Conservation (phyloP, 2,329 filamentous ascomycete genomes). For the Tympanopsis confertula region DNA sequence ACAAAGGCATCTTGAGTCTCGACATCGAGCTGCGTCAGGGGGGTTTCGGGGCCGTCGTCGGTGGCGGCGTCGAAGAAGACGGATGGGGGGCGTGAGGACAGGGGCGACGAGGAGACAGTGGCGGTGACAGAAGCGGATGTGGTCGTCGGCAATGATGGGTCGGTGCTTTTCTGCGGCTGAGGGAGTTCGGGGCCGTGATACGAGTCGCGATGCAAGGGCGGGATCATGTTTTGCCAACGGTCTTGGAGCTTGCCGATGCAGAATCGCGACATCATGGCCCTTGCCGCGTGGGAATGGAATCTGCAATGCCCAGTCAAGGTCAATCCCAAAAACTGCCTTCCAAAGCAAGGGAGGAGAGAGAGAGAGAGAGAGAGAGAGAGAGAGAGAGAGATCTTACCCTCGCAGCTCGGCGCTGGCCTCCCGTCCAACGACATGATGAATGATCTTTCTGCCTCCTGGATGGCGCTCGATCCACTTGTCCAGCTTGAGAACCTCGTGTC, state of each 20-base stretch:
- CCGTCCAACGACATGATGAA: neutral
- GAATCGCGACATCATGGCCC: neutral
- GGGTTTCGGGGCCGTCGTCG: neutral
- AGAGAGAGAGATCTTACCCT: neutral
- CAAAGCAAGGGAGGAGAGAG: neutral
- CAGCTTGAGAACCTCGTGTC: neutral
- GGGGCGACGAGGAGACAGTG: neutral
- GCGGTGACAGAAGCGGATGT: neutral
- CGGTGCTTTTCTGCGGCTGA: neutral
- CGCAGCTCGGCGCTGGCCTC: neutral
- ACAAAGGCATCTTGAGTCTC: neutral
- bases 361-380: neutral
- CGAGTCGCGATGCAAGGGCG: neutral
- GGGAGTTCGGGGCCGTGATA: neutral
- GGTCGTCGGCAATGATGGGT: neutral
- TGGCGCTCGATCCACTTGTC: neutral
- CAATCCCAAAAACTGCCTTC: neutral
- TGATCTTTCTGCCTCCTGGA: neutral
- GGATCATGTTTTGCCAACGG: neutral
- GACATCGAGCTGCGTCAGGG: neutral
- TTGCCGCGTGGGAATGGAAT: neutral
- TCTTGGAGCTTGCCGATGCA: neutral
- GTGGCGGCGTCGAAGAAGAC: neutral
- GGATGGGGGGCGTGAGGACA: neutral
- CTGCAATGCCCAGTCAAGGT: neutral